phyloP scores from a whole-genome alignment of 768 basidiomycete species.

The Pleurotus pulmonarius region DNA sequence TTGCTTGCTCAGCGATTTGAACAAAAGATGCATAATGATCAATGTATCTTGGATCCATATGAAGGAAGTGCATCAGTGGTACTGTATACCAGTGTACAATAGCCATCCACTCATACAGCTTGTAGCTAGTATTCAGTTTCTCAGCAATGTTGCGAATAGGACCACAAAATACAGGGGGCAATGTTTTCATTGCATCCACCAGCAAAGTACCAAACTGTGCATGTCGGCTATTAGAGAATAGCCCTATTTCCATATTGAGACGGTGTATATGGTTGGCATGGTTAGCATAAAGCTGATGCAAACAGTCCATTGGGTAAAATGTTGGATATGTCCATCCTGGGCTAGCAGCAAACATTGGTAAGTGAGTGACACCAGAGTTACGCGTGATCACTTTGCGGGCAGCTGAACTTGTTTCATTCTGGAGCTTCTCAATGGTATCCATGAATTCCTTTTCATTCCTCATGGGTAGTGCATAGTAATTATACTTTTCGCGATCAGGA shows the following conservation, averaged over 20 bases:
- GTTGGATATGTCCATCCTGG: conserved; percentile 24
- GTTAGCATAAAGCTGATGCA: conserved; percentile 32
- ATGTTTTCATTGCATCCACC: conserved; percentile 19
- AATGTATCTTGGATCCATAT: conserved; percentile 18
- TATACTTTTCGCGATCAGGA: conserved; percentile 16
- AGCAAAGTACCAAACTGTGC: conserved; percentile 18
- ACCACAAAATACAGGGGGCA: conserved; percentile 29
- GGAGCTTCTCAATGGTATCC: conserved; percentile 15
- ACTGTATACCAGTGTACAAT: conserved; percentile 31
- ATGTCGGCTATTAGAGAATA: not conserved
- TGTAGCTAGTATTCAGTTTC: conserved; percentile 31
- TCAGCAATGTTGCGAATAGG: conserved; percentile 22
- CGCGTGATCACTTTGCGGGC: conserved; percentile 16
- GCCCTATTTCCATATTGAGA: conserved; percentile 8
- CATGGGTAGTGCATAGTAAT: conserved; percentile 19
- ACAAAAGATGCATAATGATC: conserved; percentile 24
- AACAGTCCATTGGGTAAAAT: conserved; percentile 31
- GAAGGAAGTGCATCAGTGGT: conserved; percentile 26
- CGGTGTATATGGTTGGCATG: not conserved
- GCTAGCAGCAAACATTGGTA: conserved; percentile 25
- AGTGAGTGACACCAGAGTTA: conserved; percentile 19
- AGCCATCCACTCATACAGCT: conserved; percentile 33
- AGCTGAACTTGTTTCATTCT: conserved; percentile 11
- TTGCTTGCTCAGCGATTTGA: conserved; percentile 22
- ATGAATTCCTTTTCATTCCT: conserved; percentile 19